Conservation (phyloP, 768 basidiomycete species). For the Mycena filopes region DNA sequence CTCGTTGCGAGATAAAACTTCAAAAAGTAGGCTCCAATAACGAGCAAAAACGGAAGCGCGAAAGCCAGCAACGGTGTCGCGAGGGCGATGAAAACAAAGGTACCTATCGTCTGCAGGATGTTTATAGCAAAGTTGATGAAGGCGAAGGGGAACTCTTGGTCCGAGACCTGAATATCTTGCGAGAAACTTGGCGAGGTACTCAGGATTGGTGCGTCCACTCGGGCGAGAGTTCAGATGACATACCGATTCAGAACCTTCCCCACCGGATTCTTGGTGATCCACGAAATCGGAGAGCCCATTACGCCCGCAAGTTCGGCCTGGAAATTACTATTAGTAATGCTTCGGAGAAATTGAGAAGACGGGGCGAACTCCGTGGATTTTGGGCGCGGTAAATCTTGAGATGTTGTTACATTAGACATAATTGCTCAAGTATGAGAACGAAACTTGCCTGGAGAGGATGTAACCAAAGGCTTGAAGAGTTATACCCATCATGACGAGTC, state of each 20-base stretch:
- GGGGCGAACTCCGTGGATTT: slow-evolving; percentile 11
- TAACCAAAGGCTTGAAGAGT: slow-evolving; percentile 5
- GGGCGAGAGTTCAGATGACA: no score
- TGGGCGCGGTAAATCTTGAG: slow-evolving; percentile 18
- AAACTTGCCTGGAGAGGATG: no score
- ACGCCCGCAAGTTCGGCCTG: slow-evolving; percentile 19
- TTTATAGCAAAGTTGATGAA: slow-evolving; percentile 18
- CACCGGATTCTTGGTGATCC: slow-evolving; percentile 26
- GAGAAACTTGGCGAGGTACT: slow-evolving; percentile 18
- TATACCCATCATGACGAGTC: slow-evolving; percentile 11
- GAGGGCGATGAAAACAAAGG: slow-evolving; percentile 22
- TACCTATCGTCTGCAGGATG: slow-evolving; percentile 6
- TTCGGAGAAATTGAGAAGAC: not conserved
- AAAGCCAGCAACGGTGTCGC: slow-evolving; percentile 23
- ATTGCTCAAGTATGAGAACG: no score
- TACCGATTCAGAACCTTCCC: slow-evolving; percentile 28
- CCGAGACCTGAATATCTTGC: slow-evolving; percentile 24
- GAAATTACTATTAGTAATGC: not conserved
- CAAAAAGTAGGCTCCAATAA: slow-evolving; percentile 10
- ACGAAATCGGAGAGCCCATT: slow-evolving; percentile 24
- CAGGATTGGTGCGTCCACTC: no score
- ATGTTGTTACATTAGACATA: no score
- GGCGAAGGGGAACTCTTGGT: slow-evolving; percentile 24
- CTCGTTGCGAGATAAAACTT: slow-evolving; percentile 27
- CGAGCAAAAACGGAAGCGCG: slow-evolving; percentile 11